Evolutionary conservation across 805 yeast genomes (phyloP), one percentile per base, ranked within the genome.

Genomic region (Starmerella stigmatis): DNA sequence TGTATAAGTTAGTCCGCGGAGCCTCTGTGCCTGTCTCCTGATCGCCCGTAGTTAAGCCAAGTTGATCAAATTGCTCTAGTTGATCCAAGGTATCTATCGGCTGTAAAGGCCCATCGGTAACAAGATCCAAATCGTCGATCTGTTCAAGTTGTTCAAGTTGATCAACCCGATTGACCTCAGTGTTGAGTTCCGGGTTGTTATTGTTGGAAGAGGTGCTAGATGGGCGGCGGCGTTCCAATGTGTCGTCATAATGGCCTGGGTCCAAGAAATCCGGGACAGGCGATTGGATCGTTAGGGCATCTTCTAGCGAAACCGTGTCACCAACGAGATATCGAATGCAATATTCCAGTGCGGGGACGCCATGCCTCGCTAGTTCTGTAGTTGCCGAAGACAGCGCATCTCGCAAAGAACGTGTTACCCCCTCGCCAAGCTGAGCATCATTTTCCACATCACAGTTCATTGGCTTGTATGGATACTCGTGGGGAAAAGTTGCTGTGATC

Each of bases 301-400:
- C 56, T 7, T 43, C 56, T 5, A 48, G 17, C 3, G 50, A 44
- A 17, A 50, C 46, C 29, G 42, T 32, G 42, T 52, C 96, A 3
- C 98, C 98, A 67, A 86, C 67, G 2, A 92, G 65, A 56, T 69
- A 81, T 35, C 95, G 60, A 45, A 89, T 61, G 54, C 88, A 76
- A 1, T 82, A 79, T 58, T 92, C 97, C 17, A 92, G 65, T 51
- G 96, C 85, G 51, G 77, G 84, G 48, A 69, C 67, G 25, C 76
- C 74, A 29, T 71, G 67, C 26, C 72, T 68, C 1, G 86, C 69
- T 54, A 76, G 79, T 43, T 70, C 72, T 2, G 59, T 60, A 0
- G 84, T 65, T 7, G 88, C 79, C 29, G 73, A 74, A 30, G 68
- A 65, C 30, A 89, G 60, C 22, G 67, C 70, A 3, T 59, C 55